These are phyloP conservation scores for Colletotrichum tanaceti DNA, from an alignment of 2,329 filamentous ascomycete genomes.

Conservation along the genomic window DNA sequence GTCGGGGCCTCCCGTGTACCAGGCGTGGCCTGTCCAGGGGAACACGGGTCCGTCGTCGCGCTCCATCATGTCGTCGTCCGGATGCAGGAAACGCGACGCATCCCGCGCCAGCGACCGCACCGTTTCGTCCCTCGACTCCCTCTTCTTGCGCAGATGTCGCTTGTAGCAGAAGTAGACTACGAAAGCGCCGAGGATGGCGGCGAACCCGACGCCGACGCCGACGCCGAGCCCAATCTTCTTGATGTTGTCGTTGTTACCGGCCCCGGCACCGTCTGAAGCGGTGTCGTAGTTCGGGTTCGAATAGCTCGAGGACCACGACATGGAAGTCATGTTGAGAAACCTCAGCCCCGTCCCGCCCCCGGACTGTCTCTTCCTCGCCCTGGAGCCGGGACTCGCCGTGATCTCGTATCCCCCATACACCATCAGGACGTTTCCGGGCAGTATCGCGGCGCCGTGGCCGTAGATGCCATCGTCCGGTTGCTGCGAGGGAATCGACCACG, in stretches of 20 bases:
- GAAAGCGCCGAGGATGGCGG: constrained; percentile 60
- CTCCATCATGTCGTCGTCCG: constrained; percentile 60
- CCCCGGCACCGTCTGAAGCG: neutral
- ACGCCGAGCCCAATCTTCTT: constrained; percentile 70
- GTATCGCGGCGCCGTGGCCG: constrained; percentile 71
- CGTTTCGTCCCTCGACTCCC: constrained; percentile 55
- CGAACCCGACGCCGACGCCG: constrained; percentile 73
- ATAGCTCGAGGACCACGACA: constrained; percentile 64
- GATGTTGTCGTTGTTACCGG: constrained; percentile 36
- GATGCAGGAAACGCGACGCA: constrained; percentile 57
- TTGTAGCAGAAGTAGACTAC: constrained; percentile 64
- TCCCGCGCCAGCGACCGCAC: constrained; percentile 64
- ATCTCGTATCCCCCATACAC: constrained; percentile 72
- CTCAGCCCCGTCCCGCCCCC: constrained; percentile 47
- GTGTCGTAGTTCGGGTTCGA: constrained; percentile 55
- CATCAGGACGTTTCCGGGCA: constrained; percentile 77
- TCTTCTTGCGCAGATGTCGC: constrained; percentile 49
- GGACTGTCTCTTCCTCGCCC: constrained; percentile 52
- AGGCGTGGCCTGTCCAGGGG: constrained; percentile 50
- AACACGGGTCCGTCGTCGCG: constrained; percentile 49
- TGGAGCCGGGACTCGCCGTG: constrained; percentile 47
- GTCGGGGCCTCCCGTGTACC: constrained; percentile 60
- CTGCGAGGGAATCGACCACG: constrained; percentile 72
- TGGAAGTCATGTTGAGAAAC: constrained; percentile 70
- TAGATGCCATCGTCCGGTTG: constrained; percentile 65